Evolutionary conservation across 257 asterid species (phyloP).

Genomic region (Verbena officinalis): DNA sequence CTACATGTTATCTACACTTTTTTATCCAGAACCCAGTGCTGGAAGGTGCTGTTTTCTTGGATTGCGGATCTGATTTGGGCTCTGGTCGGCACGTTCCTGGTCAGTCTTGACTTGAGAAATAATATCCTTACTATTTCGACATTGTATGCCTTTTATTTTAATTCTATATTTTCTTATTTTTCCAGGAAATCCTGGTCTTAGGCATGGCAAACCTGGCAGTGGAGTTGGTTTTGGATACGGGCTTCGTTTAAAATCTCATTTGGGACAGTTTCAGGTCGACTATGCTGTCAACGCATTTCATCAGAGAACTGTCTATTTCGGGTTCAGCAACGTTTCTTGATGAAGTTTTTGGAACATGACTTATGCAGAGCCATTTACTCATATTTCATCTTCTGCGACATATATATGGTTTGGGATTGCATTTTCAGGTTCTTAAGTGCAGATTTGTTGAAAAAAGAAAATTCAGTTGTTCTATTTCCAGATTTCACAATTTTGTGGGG

Average conservation of each 20-base stretch:
- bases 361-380: too few relatives aligned
- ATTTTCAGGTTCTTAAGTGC: constrained; percentile 4
- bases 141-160: background rate
- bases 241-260: constrained; percentile 73
- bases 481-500: constrained; percentile 8
- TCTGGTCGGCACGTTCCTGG: constrained; percentile 96
- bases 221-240: constrained; percentile 89
- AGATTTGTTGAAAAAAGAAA: constrained; percentile 17
- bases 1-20: constrained; percentile 5
- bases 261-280: constrained; percentile 87
- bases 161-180: background rate
- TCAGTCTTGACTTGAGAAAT: constrained; percentile 42
- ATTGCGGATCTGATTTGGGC: constrained; percentile 90
- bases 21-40: constrained; percentile 61
- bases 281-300: constrained; percentile 72
- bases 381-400: constrained; percentile 5
- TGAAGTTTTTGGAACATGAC: background rate
- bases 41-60: constrained; percentile 87
- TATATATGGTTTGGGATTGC: background rate
- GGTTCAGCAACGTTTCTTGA: constrained; percentile 73
- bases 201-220: constrained; percentile 90
- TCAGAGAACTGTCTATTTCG: constrained; percentile 78
- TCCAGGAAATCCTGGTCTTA: constrained; percentile 85
- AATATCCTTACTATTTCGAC: background rate
- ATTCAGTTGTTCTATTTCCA: constrained; percentile 1